Percentiles rank a stretch among this genome's conserved stretches.
Conservation (phyloP, 345 rosid species). For the Leavenworthia alabamica region DNA sequence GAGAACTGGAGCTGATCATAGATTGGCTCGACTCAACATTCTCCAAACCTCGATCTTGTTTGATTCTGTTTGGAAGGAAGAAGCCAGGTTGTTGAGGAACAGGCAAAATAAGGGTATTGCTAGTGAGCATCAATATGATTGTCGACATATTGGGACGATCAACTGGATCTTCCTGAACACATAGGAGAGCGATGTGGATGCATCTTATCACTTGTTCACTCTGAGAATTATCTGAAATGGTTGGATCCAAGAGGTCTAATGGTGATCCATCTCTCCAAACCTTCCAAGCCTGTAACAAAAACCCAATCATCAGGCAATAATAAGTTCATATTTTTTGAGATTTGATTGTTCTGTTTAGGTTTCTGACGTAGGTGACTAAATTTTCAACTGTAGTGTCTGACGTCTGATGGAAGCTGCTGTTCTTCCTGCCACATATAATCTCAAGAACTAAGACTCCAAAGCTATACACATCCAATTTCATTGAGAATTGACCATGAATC, state of each 20-base stretch:
- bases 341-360: not conserved
- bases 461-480: slow-evolving; percentile 20
- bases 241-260: not conserved
- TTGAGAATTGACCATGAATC: not conserved
- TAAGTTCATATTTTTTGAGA: too few relatives aligned
- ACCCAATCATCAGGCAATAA: not conserved
- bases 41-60: too few relatives aligned
- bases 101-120: too few relatives aligned
- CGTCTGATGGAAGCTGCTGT: not conserved
- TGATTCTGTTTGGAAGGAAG: too few relatives aligned
- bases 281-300: not conserved
- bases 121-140: not conserved
- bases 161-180: not conserved
- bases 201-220: not conserved
- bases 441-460: slow-evolving; percentile 27
- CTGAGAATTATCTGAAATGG: not conserved
- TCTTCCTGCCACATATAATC: slow-evolving; percentile 7
- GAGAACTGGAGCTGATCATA: too few relatives aligned
- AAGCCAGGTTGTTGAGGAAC: too few relatives aligned
- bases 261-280: not conserved
- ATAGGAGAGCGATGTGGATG: not conserved
- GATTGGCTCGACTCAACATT: too few relatives aligned
- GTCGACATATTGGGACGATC: not conserved
- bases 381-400: not conserved
- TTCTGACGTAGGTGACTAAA: slow-evolving; percentile 11